These are phyloP conservation scores for Chlorophyllum brunneum DNA, from an alignment of 768 basidiomycete genomes.

Conservation along the genomic window DNA sequence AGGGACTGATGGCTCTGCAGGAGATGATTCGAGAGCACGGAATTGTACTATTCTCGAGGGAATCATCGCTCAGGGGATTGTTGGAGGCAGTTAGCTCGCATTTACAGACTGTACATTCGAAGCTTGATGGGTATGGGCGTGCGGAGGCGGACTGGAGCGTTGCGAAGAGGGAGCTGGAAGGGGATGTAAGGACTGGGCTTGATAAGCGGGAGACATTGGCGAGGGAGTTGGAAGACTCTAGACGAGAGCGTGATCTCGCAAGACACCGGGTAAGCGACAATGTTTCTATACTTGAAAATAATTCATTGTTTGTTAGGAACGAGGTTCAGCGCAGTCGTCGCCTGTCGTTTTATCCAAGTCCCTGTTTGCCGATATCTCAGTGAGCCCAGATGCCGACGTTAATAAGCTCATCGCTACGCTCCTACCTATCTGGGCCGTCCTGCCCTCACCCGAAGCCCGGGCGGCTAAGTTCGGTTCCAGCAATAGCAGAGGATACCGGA, in stretches of 20 bases:
- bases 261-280: slow-evolving; percentile 30
- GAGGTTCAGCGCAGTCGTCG: slow-evolving; percentile 13
- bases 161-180: slow-evolving; percentile 42
- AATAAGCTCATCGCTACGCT: slow-evolving; percentile 58
- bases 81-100: slow-evolving; percentile 48
- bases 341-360: slow-evolving; percentile 21
- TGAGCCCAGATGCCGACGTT: slow-evolving; percentile 36
- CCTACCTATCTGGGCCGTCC: slow-evolving; percentile 70
- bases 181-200: slow-evolving; percentile 40
- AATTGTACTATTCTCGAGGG: slow-evolving; percentile 50
- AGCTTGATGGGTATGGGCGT: slow-evolving; percentile 37
- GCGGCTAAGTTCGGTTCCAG: slow-evolving; percentile 50
- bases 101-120: slow-evolving; percentile 43
- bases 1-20: slow-evolving; percentile 43
- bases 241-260: slow-evolving; percentile 48
- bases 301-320: background rate
- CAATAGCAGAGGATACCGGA: slow-evolving; percentile 43
- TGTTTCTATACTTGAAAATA: background rate
- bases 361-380: slow-evolving; percentile 22
- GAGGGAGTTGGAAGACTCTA: slow-evolving; percentile 51
- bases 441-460: slow-evolving; percentile 84
- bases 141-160: slow-evolving; percentile 47
- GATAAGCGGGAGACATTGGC: slow-evolving; percentile 45
- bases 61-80: slow-evolving; percentile 46
- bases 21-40: slow-evolving; percentile 52